These are phyloP conservation scores for Rhodotorula glutinis DNA, from an alignment of 1,284 basidiomycete species.

Conservation along the genomic window DNA sequence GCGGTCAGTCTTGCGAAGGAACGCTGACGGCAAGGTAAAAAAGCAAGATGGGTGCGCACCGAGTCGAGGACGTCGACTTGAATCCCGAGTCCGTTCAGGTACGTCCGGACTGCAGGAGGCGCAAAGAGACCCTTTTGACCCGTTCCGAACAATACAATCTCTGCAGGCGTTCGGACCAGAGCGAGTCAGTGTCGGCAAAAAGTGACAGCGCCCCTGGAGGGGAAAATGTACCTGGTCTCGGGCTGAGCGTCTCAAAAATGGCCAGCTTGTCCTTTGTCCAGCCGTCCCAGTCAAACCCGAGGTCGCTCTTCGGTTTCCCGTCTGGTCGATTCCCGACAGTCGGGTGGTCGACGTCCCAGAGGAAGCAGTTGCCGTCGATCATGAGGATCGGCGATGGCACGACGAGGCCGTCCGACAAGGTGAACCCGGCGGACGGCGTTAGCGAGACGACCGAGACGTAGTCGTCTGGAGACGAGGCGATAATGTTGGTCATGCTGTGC, in stretches of 20 bases:
- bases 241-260: conserved; percentile 74
- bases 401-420: conserved; percentile 61
- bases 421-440: conserved; percentile 47
- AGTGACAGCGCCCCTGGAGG: no score
- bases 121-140: conserved; percentile 69
- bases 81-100: conserved; percentile 74
- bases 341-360: conserved; percentile 79
- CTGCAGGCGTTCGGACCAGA: no score
- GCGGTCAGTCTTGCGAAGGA: not conserved
- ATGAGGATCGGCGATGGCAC: conserved; percentile 76
- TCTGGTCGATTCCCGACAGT: conserved; percentile 50
- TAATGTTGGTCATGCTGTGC: conserved; percentile 41
- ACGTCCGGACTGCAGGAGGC: conserved; percentile 64
- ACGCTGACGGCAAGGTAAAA: conserved; percentile 2
- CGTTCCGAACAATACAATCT: conserved; percentile 85
- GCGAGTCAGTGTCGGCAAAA: not conserved
- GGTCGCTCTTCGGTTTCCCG: conserved; percentile 3
- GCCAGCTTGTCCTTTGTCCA: conserved; percentile 74
- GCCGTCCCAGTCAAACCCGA: conserved; percentile 47
- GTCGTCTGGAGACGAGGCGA: conserved; percentile 30
- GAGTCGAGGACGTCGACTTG: conserved; percentile 93
- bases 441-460: conserved; percentile 35
- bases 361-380: conserved; percentile 75
- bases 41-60: conserved; percentile 55
- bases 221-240: conserved; percentile 68